Evolutionary conservation across 306 rosid species (phyloP).

Genomic region (Styphnolobium japonicum): DNA sequence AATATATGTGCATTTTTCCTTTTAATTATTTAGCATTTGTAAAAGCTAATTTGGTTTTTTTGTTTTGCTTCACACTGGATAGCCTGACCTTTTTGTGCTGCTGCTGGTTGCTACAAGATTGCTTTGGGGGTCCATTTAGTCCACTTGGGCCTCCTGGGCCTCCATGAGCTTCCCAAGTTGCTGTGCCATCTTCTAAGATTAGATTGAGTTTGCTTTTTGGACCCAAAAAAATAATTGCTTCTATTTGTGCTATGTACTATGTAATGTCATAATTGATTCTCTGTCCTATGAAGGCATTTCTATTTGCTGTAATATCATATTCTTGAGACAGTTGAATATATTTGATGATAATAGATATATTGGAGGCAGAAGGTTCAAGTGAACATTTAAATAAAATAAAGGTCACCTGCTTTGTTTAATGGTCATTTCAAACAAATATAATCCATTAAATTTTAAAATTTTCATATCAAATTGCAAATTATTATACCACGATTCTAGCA

Average conservation of each 20-base stretch:
- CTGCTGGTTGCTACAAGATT: slow-evolving; percentile 55
- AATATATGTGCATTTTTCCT: background rate
- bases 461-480: background rate
- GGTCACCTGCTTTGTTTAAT: background rate
- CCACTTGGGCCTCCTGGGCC: slow-evolving; percentile 38
- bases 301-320: background rate
- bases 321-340: background rate
- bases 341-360: background rate
- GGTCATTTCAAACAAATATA: background rate
- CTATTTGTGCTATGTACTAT: background rate
- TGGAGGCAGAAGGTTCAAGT: background rate
- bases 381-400: background rate
- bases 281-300: background rate
- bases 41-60: background rate
- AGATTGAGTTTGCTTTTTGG: background rate
- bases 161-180: background rate
- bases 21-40: background rate
- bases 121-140: slow-evolving; percentile 51
- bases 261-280: background rate
- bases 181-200: background rate
- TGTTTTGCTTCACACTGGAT: background rate
- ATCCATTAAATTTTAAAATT: background rate
- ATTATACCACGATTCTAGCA: background rate
- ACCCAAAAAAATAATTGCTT: background rate
- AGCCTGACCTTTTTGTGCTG: slow-evolving; percentile 54